Evolutionary conservation across 257 asterid species (phyloP).

Genomic region (Jasminum sambac): DNA sequence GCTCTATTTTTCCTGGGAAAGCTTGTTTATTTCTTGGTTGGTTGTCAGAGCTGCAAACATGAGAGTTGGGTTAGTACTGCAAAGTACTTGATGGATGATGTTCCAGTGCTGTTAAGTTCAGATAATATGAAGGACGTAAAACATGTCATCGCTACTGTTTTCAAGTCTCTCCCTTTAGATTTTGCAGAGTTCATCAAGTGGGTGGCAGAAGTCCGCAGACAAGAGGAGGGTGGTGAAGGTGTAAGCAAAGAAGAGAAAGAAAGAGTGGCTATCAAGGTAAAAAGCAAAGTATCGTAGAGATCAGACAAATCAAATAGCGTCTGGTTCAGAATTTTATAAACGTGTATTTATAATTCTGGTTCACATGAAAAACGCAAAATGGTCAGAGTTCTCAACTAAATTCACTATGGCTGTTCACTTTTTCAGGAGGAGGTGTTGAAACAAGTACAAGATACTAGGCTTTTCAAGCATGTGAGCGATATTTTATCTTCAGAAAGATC

Average conservation of each 20-base stretch:
- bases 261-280: conserved; percentile 84
- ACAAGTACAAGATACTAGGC: conserved; percentile 78
- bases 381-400: conserved; percentile 16
- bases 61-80: conserved; percentile 89
- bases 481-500: conserved; percentile 51
- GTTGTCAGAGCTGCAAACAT: conserved; percentile 85
- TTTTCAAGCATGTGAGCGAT: conserved; percentile 66
- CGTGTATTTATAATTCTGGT: conserved; percentile 14
- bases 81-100: conserved; percentile 78
- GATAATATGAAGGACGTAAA: conserved; percentile 51
- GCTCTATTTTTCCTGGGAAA: not conserved
- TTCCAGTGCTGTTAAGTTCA: conserved; percentile 67
- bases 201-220: conserved; percentile 86
- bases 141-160: conserved; percentile 57
- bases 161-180: conserved; percentile 73
- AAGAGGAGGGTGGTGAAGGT: conserved; percentile 63
- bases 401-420: conserved; percentile 19
- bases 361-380: not conserved
- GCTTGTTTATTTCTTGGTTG: not conserved
- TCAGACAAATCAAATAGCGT: not conserved
- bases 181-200: conserved; percentile 83
- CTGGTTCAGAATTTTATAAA: conserved; percentile 19
- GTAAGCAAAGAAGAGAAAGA: conserved; percentile 85
- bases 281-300: not conserved
- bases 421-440: conserved; percentile 84